Conservation (phyloP, 345 rosid genomes). For the Eucalyptus cloeziana region DNA sequence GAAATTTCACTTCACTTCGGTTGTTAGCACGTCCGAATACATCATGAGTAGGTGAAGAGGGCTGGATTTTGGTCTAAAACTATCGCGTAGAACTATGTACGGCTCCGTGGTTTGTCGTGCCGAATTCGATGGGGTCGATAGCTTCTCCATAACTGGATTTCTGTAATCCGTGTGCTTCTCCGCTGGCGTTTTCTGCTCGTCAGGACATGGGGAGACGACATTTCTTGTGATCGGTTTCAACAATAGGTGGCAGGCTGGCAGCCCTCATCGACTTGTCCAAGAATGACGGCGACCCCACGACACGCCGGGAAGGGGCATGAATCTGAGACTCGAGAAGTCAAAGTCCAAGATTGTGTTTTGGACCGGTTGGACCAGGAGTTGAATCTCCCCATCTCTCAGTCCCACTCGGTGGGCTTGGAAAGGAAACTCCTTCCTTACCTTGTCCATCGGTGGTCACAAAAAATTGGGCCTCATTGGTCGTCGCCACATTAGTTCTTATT, state of each 20-base stretch:
- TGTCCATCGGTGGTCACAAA: not conserved
- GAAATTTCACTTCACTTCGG: too few relatives aligned
- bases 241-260: constrained; percentile 26
- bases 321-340: not conserved
- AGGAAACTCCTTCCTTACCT: not conserved
- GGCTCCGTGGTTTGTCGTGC: too few relatives aligned
- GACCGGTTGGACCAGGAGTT: not conserved
- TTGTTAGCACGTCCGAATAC: too few relatives aligned
- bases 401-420: not conserved
- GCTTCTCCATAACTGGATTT: not conserved
- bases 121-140: too few relatives aligned
- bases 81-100: too few relatives aligned
- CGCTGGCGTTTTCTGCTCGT: not conserved
- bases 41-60: too few relatives aligned
- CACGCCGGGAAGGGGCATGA: not conserved
- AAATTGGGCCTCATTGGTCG: not conserved
- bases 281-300: not conserved
- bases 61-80: too few relatives aligned
- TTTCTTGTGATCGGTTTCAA: constrained; percentile 33
- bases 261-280: constrained; percentile 35
- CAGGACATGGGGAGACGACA: constrained; percentile 47
- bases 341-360: not conserved
- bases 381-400: not conserved
- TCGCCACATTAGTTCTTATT: not conserved
- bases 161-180: not conserved